Base-by-base conservation (phyloP, 495 filamentous ascomycete genomes). In the Apodospora peruviana region DNA sequence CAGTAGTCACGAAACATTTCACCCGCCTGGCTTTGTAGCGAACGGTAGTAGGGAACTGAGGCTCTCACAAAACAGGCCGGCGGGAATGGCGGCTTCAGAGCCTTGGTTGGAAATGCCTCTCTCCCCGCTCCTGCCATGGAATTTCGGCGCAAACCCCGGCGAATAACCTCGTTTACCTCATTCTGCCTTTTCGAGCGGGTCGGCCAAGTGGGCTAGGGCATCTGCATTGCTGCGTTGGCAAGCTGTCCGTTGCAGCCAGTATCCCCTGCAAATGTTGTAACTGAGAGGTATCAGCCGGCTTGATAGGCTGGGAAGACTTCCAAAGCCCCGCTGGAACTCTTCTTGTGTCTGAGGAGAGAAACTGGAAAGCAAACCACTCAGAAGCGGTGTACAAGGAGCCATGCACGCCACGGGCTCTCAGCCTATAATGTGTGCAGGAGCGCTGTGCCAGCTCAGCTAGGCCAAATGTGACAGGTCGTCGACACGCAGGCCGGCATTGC, bases 181-280 rank as follows among this genome's bases (percentile, higher is more conserved):
- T 24, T 27, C 24, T 20, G 21, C 23, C 21, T 45, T 17, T 42
- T 18, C 38, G 11, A 41, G 23, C 23, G 37, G 53, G 54, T 22
- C 54, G 32, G 40, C 45, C 40, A 45, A 60, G 57, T 49, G 59
- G 61, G 44, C 57, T 59, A 51, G 54, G 55, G 32, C 40, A 43
- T 51, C 61, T 67, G 64, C 64, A 67, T 50, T 63, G 64, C 65
- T 67, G 64, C 39, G 64, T 61, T 67, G 64, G 64, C 64, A 65
- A 47, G 55, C 40, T 47, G 49, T 46, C 48, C 22, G 42, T 39
- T 60, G 62, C 62, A 59, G 60, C 62, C 37, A 47, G 52, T 40
- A 55, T 61, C 56, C 62, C 60, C 55, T 59, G 60, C 50, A 52
- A 43, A 32, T 53, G 58, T 58, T 49, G 56, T 61, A 56, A 51